These are phyloP conservation scores for Acacia confusa DNA, from an alignment of 306 rosid genomes.

Conservation along the genomic window DNA sequence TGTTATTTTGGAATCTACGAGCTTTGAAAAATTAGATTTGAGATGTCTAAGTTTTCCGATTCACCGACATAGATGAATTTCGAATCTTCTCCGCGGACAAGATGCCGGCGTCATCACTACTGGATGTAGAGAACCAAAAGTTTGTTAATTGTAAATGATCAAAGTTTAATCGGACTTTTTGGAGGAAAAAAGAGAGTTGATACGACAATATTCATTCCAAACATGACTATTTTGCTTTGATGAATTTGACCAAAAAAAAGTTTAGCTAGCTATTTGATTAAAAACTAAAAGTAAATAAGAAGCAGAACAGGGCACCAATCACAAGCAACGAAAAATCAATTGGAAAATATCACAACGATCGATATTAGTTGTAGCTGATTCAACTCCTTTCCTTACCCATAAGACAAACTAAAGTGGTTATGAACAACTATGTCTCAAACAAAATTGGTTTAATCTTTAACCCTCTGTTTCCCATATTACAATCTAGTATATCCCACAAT, in stretches of 20 bases:
- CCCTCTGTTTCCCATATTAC: background rate
- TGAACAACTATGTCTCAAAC: background rate
- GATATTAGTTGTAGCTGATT: background rate
- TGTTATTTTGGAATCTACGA: too few species aligned
- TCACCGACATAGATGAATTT: too few species aligned
- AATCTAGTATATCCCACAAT: too few species aligned
- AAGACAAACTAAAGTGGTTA: background rate
- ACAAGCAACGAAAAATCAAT: background rate
- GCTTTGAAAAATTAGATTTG: too few species aligned
- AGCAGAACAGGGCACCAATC: background rate
- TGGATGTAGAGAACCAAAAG: too few species aligned
- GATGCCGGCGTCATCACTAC: too few species aligned
- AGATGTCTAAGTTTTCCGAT: too few species aligned
- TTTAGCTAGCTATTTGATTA: background rate
- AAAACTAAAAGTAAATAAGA: background rate
- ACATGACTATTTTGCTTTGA: background rate
- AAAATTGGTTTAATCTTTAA: background rate
- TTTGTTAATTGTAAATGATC: background rate
- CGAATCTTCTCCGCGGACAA: too few species aligned
- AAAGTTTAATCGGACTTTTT: background rate
- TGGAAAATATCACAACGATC: background rate
- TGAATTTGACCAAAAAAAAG: too few species aligned
- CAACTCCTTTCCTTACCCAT: background rate
- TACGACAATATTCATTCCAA: background rate
- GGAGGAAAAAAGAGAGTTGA: background rate